Percentiles rank a stretch among this genome's conserved stretches.
phyloP scores from a whole-genome alignment of 176 grass and related monocot genomes.

The Areca catechu region DNA sequence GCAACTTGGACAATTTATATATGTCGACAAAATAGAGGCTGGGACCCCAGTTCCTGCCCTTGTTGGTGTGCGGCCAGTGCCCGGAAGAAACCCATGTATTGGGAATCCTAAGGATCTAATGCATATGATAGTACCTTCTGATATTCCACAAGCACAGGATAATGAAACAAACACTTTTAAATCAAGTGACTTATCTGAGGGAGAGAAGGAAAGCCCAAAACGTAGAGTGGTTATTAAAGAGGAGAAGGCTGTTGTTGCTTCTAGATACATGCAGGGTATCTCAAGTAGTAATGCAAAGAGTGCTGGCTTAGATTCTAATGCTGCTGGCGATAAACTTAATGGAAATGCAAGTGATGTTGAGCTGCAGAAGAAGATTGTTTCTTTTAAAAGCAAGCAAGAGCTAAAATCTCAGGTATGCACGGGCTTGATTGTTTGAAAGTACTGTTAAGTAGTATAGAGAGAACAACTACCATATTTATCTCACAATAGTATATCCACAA shows the following conservation, averaged over 20 bases:
- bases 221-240: slow-evolving; percentile 26
- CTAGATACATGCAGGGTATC: slow-evolving; percentile 63
- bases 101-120: slow-evolving; percentile 97
- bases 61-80: slow-evolving; percentile 79
- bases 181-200: slow-evolving; percentile 47
- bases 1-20: slow-evolving; percentile 95
- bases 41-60: slow-evolving; percentile 82
- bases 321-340: slow-evolving; percentile 47
- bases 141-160: slow-evolving; percentile 46
- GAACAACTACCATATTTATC: too few relatives aligned
- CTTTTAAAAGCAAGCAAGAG: slow-evolving; percentile 52
- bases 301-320: slow-evolving; percentile 42
- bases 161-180: slow-evolving; percentile 32
- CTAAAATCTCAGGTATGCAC: slow-evolving; percentile 63
- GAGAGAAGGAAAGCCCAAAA: slow-evolving; percentile 66
- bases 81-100: slow-evolving; percentile 85
- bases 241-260: slow-evolving; percentile 20
- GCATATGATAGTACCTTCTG: slow-evolving; percentile 70
- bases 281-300: slow-evolving; percentile 56
- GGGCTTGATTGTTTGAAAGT: not conserved
- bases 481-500: too few relatives aligned
- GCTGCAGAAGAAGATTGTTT: slow-evolving; percentile 31
- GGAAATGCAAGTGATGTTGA: slow-evolving; percentile 35
- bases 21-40: slow-evolving; percentile 87
- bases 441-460: too few relatives aligned